phyloP scores from a whole-genome alignment of 495 filamentous ascomycete species.

The Xeromyces bisporus region DNA sequence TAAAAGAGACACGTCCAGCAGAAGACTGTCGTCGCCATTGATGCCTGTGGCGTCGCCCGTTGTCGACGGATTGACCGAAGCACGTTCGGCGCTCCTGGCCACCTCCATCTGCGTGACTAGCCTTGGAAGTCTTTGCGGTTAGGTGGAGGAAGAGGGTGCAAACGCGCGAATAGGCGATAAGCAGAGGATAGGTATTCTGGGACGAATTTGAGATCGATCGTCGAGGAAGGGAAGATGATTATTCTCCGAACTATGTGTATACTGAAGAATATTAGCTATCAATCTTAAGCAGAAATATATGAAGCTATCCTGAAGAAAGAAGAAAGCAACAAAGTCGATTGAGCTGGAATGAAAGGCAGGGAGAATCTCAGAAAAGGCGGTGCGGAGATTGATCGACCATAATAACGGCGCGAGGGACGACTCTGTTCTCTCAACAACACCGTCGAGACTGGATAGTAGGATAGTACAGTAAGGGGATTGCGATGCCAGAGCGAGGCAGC shows the following conservation, averaged over 20 bases:
- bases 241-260: too few species aligned
- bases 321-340: slow-evolving; percentile 5
- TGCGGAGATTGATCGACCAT: slow-evolving; percentile 32
- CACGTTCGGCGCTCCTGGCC: slow-evolving; percentile 23
- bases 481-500: too few species aligned
- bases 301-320: slow-evolving; percentile 11
- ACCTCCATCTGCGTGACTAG: slow-evolving; percentile 29
- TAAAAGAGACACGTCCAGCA: slow-evolving; percentile 21
- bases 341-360: background rate
- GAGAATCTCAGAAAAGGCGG: slow-evolving; percentile 25
- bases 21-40: slow-evolving; percentile 22
- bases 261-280: too few species aligned
- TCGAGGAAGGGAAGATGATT: slow-evolving; percentile 6
- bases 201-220: slow-evolving; percentile 9
- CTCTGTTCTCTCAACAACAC: too few species aligned
- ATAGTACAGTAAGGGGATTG: too few species aligned
- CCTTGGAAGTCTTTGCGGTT: too few species aligned
- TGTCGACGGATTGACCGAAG: slow-evolving; percentile 18
- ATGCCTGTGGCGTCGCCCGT: slow-evolving; percentile 17
- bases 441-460: too few species aligned
- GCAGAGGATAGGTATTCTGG: slow-evolving; percentile 8
- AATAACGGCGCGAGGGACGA: too few species aligned
- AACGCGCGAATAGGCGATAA: slow-evolving; percentile 5
- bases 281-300: too few species aligned
- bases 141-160: too few species aligned